Base-by-base conservation (phyloP, 768 basidiomycete species). In the Guyanaporus albipodus region DNA sequence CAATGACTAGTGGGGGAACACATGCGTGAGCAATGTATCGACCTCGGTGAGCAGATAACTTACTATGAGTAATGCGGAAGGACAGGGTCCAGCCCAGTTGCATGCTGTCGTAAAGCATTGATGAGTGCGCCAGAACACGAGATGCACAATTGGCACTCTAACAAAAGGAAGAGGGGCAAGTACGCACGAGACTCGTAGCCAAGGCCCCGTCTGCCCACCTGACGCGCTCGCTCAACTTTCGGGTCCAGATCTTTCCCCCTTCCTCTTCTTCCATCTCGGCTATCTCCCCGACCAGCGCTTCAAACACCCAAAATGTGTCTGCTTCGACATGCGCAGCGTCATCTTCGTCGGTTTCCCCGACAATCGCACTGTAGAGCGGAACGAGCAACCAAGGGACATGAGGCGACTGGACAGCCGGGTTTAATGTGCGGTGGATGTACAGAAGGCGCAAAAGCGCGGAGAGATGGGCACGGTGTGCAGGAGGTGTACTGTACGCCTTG, bases 61-160 rank as follows among this genome's bases (percentile, higher is more conserved):
- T 66, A 89, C 87, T 83, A 84, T 38, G 87, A 87, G 63, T 87
- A 90, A 67, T 90, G 86, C 3, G 87, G 87, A 22, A 83, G 67
- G 22, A 73, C 66, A 18, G 87, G 87, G 57, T 86, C 82, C 8
- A 91, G 69, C 2, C 86, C 83, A 52, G 79, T 80, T 9, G 65
- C 62, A 58, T 76, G 71, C 87, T 90, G 52, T 24, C 3, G 18
- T 10, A 10, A 41, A 21, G 1, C 1, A 21, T 56, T 7, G 32
- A 12, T 34, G 4, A 15, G 24, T 8, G 18, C 12, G 1, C 6
- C 33, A 17, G 47, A 38, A 43, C 38, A 43, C 3, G 27, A 23
- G n/a, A 17, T 8, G 17, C 12, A n/a, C 14, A 8, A 8, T 12
- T n/a, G 31, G 22, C 32, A 18, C 24, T 27, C 18, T 7, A 12